Evolutionary conservation across 345 rosid genomes (phyloP), one percentile per base, ranked within the genome.

Genomic region (Eucalyptus lansdowneana): DNA sequence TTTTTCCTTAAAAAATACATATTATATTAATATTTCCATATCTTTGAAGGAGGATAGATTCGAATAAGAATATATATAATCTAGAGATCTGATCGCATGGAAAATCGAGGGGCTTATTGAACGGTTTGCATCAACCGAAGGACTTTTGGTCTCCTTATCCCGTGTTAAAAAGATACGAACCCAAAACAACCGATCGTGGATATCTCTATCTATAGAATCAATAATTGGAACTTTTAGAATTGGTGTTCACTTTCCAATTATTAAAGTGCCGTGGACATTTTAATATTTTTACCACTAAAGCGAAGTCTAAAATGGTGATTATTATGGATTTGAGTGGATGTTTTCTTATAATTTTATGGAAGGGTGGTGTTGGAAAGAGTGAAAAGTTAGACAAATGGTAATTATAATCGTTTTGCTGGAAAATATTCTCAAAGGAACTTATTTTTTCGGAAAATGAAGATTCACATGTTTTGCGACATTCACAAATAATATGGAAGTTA

Each of bases 1-100:
- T 37, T 31, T 65, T n/a, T 4, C 34, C 9, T 3, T 19, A 5
- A 22, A 37, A 72, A 37, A 76, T 9, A 11, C 22, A 37, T 19
- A 37, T 76, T 21, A 76, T 76, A 44, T 76, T 22, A 25, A 40
- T 76, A 76, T 76, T 21, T 11, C 29, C 5, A 76, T 40, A 21
- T 76, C 85, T 76, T 22, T 11, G 5, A 76, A 40, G 1, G 47
- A 3, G 45, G 8, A 72, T 34, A 5, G 44, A 72, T 72, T 9
- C 25, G 80, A 69, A 17, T 34, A 19, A 10, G 21, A 2, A 34
- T 34, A 72, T 72, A 34, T 40, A 72, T 40, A 19, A 19, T 72
- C 12, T 6, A 3, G 14, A 37, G 45, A 37, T 72, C 4, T 72
- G 4, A 1, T 19, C 1, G 15, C 9, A 5, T 3, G 6, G 45